Conservation (phyloP, 139 green algal genomes). For the Chlamydomonas urium region DNA sequence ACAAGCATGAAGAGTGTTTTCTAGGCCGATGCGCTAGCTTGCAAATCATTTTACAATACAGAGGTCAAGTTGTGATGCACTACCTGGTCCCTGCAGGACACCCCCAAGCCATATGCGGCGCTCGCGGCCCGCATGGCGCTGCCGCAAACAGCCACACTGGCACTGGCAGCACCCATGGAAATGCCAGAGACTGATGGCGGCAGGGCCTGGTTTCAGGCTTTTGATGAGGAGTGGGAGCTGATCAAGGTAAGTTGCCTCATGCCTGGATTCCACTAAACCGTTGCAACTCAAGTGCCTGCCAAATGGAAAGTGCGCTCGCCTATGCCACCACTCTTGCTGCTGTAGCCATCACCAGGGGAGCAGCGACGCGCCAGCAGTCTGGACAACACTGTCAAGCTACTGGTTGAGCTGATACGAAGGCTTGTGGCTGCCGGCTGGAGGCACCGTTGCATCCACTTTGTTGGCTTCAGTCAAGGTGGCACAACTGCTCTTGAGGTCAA, state of each 20-base stretch:
- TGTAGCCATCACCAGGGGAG: conserved; percentile 25
- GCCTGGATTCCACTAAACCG: background rate
- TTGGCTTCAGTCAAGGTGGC: background rate
- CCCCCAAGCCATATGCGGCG: background rate
- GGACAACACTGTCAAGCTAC: background rate
- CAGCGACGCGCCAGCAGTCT: conserved; percentile 23
- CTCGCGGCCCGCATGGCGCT: conserved; percentile 33
- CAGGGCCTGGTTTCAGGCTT: conserved; percentile 29
- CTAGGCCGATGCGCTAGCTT: background rate
- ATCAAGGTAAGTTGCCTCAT: conserved; percentile 27
- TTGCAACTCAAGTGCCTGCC: background rate
- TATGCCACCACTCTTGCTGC: background rate
- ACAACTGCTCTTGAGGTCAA: too few species aligned
- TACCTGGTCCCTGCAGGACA: background rate
- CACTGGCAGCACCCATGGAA: conserved; percentile 23
- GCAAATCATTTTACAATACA: background rate
- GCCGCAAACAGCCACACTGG: conserved; percentile 37
- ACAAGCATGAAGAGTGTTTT: background rate
- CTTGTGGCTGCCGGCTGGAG: background rate
- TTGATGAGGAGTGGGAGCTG: conserved; percentile 30
- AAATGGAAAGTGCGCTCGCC: background rate
- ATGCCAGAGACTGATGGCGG: conserved; percentile 17
- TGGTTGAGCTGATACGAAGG: conserved; percentile 2
- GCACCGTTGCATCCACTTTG: background rate
- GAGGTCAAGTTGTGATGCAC: background rate